These are phyloP conservation scores for Trichosporon sp. DNA, from an alignment of 1,284 basidiomycete genomes.

Conservation along the genomic window DNA sequence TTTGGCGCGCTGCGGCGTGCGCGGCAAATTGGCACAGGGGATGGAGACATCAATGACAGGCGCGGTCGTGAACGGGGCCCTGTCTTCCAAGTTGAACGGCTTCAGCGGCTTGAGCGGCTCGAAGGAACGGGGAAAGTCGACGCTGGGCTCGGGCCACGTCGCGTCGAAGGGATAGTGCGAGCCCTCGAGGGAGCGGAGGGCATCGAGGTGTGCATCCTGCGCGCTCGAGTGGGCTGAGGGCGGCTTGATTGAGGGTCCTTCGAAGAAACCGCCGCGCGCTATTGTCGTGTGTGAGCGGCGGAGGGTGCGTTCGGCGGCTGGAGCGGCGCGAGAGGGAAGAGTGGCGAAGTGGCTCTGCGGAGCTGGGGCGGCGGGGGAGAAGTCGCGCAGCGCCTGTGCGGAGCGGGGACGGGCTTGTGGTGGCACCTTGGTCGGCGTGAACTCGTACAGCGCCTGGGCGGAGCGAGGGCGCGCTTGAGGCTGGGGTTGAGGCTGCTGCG, in stretches of 20 bases:
- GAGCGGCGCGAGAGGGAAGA: background rate
- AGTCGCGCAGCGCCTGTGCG: conserved; percentile 3
- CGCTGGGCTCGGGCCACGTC: conserved; percentile 1
- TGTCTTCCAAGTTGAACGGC: background rate
- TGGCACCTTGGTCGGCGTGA: background rate
- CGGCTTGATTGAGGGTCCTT: background rate
- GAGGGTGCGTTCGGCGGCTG: background rate
- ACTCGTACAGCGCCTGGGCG: background rate
- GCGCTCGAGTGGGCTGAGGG: conserved; percentile 4
- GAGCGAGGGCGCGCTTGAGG: background rate
- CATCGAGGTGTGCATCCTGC: conserved; percentile 40
- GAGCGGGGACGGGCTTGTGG: background rate
- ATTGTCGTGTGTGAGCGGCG: background rate
- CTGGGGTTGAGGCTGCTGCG: background rate
- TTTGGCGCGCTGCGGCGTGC: background rate
- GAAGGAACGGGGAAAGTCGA: background rate
- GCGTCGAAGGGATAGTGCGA: conserved; percentile 18
- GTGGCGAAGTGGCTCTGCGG: background rate
- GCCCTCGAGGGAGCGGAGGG: conserved; percentile 50
- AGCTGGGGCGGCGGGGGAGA: conserved; percentile 3
- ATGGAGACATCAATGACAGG: conserved; percentile 29
- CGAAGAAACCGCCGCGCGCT: background rate
- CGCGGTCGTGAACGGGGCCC: conserved; percentile 14
- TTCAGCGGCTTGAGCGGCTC: background rate
- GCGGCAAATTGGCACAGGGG: conserved; percentile 1